Conservation (phyloP, 352 stramenopile genomes). For the Globisporangium cylindrosporum region DNA sequence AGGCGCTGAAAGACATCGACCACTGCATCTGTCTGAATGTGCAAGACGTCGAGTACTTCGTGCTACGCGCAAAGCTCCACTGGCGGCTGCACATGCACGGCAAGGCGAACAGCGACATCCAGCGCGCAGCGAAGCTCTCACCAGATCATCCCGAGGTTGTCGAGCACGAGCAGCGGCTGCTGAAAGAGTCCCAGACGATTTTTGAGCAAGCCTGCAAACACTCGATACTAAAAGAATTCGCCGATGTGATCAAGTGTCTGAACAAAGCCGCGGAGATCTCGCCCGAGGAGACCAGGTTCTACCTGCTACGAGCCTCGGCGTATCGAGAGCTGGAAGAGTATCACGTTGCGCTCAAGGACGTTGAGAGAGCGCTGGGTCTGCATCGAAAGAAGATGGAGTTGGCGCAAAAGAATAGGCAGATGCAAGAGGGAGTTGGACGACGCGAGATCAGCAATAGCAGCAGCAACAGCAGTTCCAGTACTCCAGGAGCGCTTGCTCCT, state of each 20-base stretch:
- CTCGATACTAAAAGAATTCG: constrained; percentile 46
- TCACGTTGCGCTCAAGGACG: constrained; percentile 53
- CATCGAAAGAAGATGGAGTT: constrained; percentile 31
- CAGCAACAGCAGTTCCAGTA: neutral
- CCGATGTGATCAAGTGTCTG: constrained; percentile 62
- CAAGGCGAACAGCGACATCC: constrained; percentile 65
- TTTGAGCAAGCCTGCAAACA: constrained; percentile 61
- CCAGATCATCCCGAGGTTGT: constrained; percentile 72
- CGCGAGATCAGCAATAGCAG: neutral
- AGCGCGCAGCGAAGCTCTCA: constrained; percentile 45
- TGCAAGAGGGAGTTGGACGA: neutral
- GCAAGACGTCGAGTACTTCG: constrained; percentile 78
- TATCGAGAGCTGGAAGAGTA: constrained; percentile 62
- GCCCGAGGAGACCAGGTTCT: constrained; percentile 65
- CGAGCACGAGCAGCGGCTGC: constrained; percentile 61
- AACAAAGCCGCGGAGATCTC: constrained; percentile 65
- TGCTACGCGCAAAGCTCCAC: constrained; percentile 77
- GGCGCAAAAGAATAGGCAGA: constrained; percentile 5
- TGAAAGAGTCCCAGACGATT: constrained; percentile 67
- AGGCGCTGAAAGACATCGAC: constrained; percentile 73
- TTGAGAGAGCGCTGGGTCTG: constrained; percentile 55
- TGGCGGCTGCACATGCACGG: constrained; percentile 79
- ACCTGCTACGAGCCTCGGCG: constrained; percentile 62
- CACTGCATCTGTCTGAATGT: constrained; percentile 79
- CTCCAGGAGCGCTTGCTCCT: neutral